Evolutionary conservation across 2,329 filamentous ascomycete genomes (phyloP).

Genomic region (Rasamsonia emersonii): DNA sequence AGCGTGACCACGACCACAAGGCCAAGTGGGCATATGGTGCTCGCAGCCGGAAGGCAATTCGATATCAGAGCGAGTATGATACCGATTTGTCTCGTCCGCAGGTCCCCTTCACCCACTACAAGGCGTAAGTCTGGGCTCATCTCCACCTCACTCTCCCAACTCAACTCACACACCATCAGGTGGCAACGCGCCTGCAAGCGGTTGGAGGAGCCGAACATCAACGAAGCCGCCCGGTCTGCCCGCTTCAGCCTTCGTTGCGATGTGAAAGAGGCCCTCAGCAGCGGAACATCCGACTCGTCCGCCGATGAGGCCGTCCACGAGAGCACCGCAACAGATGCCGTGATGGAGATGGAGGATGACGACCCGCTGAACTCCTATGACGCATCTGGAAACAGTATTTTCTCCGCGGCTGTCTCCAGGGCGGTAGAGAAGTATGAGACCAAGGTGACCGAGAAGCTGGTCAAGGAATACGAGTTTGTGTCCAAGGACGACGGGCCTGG

Average conservation of each 20-base stretch:
- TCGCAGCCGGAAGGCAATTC: constrained; percentile 13
- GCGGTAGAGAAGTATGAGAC: constrained; percentile 53
- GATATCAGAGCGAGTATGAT: constrained; percentile 3
- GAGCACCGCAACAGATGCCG: constrained; percentile 37
- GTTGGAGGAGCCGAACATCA: constrained; percentile 11
- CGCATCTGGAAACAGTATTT: constrained; percentile 47
- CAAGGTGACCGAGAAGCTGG: constrained; percentile 52
- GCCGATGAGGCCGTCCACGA: constrained; percentile 24
- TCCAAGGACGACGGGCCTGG: constrained; percentile 27
- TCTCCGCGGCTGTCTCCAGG: constrained; percentile 48
- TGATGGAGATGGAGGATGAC: constrained; percentile 39
- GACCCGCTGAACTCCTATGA: constrained; percentile 47
- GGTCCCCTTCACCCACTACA: constrained; percentile 6
- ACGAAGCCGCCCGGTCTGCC: constrained; percentile 12
- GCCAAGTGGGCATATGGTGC: constrained; percentile 32
- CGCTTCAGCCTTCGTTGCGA: constrained; percentile 22
- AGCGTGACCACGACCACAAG: constrained; percentile 30
- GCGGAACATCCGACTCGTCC: constrained; percentile 21
- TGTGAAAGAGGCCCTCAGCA: constrained; percentile 24
- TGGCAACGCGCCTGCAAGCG: constrained; percentile 3
- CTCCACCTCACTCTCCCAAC: not conserved
- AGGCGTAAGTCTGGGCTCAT: constrained; percentile 13
- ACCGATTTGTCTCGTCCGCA: constrained; percentile 1
- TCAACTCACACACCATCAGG: constrained; percentile 1
- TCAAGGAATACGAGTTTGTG: constrained; percentile 53